phyloP scores from a whole-genome alignment of 2,329 filamentous ascomycete genomes.

The Penicillium sp. region DNA sequence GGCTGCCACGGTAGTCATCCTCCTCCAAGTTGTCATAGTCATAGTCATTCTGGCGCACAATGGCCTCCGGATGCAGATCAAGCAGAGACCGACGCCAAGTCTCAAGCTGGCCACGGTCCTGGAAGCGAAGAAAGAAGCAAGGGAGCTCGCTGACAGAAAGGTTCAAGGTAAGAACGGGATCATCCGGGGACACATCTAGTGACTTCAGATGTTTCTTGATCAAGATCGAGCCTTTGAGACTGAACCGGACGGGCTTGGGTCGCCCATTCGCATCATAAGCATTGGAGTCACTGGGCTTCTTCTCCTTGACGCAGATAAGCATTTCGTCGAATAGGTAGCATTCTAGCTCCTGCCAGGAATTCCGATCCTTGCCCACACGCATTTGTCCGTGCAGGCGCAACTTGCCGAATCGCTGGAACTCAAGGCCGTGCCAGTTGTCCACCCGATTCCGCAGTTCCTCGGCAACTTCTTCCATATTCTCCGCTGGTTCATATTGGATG shows the following conservation, averaged over 20 bases:
- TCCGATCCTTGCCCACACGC: constrained; percentile 89
- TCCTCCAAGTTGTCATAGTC: constrained; percentile 82
- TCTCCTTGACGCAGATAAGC: constrained; percentile 99
- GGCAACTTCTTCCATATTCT: constrained; percentile 77
- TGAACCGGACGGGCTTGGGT: constrained; percentile 70
- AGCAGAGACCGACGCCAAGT: constrained; percentile 83
- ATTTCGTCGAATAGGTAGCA: constrained; percentile 97
- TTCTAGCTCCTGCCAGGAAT: constrained; percentile 96
- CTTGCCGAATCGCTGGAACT: constrained; percentile 89
- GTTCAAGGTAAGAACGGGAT: constrained; percentile 80
- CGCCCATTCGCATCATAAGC: constrained; percentile 62
- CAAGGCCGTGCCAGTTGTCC: constrained; percentile 96
- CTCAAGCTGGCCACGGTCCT: constrained; percentile 73
- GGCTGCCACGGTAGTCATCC: constrained; percentile 67
- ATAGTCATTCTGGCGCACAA: constrained; percentile 66
- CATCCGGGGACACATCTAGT: constrained; percentile 69
- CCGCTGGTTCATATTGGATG: constrained; percentile 69
- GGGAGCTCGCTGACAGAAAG: constrained; percentile 89
- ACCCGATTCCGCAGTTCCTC: constrained; percentile 82
- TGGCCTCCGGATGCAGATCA: constrained; percentile 69
- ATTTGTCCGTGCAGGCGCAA: constrained; percentile 84
- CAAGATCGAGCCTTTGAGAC: constrained; percentile 92
- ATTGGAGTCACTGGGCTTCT: constrained; percentile 59
- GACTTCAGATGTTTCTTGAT: constrained; percentile 97
- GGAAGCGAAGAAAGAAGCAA: constrained; percentile 88